phyloP scores from a whole-genome alignment of 192 early-diverging fungal genomes.

The Podila verticillata region DNA sequence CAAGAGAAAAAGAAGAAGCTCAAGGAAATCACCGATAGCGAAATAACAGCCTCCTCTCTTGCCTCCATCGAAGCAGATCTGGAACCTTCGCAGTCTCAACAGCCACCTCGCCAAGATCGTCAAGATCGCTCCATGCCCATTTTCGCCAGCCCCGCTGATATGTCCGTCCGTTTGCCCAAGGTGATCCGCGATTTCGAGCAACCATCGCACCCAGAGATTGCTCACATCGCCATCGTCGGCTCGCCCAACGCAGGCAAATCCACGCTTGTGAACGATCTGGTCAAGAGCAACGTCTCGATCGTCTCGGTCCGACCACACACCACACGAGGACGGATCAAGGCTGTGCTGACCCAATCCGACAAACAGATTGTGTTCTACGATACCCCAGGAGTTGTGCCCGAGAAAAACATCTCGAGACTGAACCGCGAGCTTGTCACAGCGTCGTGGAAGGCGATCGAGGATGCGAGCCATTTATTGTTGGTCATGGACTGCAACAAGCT shows the following conservation, averaged over 20 bases:
- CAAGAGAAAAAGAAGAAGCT: constrained; percentile 24
- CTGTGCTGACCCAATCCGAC: constrained; percentile 62
- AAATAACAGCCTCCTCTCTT: background rate
- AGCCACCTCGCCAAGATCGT: background rate
- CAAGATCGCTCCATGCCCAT: constrained; percentile 30
- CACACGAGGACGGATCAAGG: constrained; percentile 72
- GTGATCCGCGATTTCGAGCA: constrained; percentile 58
- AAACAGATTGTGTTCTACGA: constrained; percentile 75
- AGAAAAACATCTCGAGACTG: constrained; percentile 53
- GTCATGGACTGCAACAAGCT: constrained; percentile 63
- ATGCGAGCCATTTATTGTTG: constrained; percentile 64
- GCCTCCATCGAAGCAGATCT: background rate
- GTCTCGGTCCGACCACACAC: constrained; percentile 79
- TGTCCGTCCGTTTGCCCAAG: constrained; percentile 48
- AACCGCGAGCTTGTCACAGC: constrained; percentile 63
- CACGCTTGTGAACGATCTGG: constrained; percentile 76
- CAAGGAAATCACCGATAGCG: constrained; percentile 21
- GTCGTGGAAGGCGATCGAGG: constrained; percentile 66
- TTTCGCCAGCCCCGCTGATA: constrained; percentile 44
- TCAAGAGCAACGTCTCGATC: constrained; percentile 63
- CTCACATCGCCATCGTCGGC: constrained; percentile 72
- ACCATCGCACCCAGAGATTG: constrained; percentile 67
- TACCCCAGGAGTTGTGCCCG: constrained; percentile 67
- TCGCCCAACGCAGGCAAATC: constrained; percentile 82
- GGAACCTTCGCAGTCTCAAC: background rate